Percentiles rank a stretch among this genome's conserved stretches.
Evolutionary conservation across 139 green algal genomes (phyloP).

Genomic region (Chlamydomonas asymmetrica): DNA sequence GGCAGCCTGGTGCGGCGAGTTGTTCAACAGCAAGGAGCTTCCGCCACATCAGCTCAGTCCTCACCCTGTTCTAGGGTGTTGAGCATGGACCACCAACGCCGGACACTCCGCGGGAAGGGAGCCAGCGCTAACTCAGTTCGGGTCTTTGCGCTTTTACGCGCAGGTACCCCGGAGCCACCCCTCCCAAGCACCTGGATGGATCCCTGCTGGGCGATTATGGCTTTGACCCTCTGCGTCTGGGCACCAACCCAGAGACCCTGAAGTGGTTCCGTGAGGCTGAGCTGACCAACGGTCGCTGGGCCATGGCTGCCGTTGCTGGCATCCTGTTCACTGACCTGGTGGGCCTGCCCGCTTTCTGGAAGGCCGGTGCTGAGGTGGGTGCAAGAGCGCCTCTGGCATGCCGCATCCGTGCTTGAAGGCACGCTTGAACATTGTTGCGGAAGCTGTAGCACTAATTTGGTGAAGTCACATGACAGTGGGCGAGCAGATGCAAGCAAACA

Average conservation of each 20-base stretch:
- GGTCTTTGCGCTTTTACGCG: too few species aligned
- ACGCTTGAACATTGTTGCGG: too few species aligned
- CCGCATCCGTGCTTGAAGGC: not conserved
- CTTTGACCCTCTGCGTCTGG: slow-evolving; percentile 73
- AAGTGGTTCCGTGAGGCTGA: slow-evolving; percentile 82
- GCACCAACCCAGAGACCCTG: slow-evolving; percentile 51
- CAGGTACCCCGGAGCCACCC: slow-evolving; percentile 61
- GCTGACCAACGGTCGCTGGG: slow-evolving; percentile 88
- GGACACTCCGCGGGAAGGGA: not conserved
- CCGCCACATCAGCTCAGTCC: too few species aligned
- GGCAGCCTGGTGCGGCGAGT: too few species aligned
- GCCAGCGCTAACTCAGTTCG: too few species aligned
- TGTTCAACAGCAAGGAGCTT: too few species aligned
- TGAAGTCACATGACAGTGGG: too few species aligned
- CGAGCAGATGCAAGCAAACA: too few species aligned
- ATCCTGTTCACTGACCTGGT: slow-evolving; percentile 81
- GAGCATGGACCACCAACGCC: too few species aligned
- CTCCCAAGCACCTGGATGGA: slow-evolving; percentile 62
- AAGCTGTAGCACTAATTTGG: too few species aligned
- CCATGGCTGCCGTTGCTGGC: slow-evolving; percentile 85
- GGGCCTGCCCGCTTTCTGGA: slow-evolving; percentile 76
- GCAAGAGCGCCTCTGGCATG: not conserved
- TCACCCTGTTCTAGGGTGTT: too few species aligned
- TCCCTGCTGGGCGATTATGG: slow-evolving; percentile 55
- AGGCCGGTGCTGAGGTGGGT: slow-evolving; percentile 69